Evolutionary conservation across 805 yeast genomes (phyloP), one percentile per base, ranked within the genome.

Genomic region (Pichia occidentalis): DNA sequence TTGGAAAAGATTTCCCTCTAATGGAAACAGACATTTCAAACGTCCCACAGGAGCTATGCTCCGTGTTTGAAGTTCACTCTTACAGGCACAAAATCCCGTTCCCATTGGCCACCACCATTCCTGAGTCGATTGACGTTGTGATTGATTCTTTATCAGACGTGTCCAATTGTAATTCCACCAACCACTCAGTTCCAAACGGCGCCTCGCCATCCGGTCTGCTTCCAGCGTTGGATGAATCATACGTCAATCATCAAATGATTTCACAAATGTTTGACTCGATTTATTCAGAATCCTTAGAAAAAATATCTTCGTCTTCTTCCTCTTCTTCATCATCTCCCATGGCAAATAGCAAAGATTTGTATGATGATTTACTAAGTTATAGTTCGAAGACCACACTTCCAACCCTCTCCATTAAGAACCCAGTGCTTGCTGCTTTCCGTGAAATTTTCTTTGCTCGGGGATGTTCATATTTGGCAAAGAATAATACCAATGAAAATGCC

Each of bases 361-460:
- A 45, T n/a, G 32, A 42, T 16, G 43, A 37, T 20, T 37, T 46
- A 22, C 57, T 67, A 4, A 40, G 50, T 7, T 46, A 63, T 4
- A 52, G 64, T 4, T 60, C 69, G 3, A 46, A 50, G 25, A 21
- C 37, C 2, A 20, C 11, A 11, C 24, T 36, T 20, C 45, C 63
- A 4, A 63, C 59, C 26, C 46, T 49, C 29, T 29, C 32, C 7
- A 29, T 33, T 13, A 41, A 34, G 37, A 33, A 33, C 14, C 43
- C 46, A 13, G 14, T 39, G 7, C 16, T 39, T 6, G 41, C 45
- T 7, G 43, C 49, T n/a, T 45, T 65, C 36, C 49, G 58, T 23
- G 59, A 58, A 30, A 57, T 67, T 2, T 62, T 65, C 5, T 49
- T 51, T 34, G 63, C 69, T 11, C 63, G 68, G 49, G 71, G 70